Base-by-base conservation (phyloP, 2,329 filamentous ascomycete species). In the Xylaria sp. region DNA sequence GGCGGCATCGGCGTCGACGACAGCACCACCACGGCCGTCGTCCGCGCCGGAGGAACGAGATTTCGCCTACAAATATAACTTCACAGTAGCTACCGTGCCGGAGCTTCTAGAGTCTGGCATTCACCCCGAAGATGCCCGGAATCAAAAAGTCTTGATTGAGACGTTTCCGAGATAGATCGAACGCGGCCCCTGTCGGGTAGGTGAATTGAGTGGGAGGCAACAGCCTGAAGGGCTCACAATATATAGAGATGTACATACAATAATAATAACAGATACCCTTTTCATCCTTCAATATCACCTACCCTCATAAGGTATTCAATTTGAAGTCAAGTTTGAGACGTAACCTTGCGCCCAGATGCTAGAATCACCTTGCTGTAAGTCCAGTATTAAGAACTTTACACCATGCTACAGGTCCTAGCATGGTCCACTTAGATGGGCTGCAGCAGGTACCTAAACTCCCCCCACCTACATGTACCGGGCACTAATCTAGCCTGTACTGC, bases 121-220 rank as follows among this genome's bases (percentile, higher is more conserved):
- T 12, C 69, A 71, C 20, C 71, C 71, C 20, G 71, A 72, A 43
- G 71, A 72, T 8, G 69, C 66, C 1, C 63, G 71, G 43, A 72
- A 72, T 28, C 71, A 72, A 46, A 72, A 72, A 49, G 69, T 72
- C 25, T 61, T 72, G 23, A 69, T 72, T 25, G 69, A 64, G 31
- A 23, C 66, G 33, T 71, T 71, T 36, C 69, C 71, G 41, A 68
- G 71, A 48, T 66, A 67, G 55, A 33, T 23, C 25, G 39, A 13
- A 48, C 2, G 33, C 28, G 25, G 23, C 10, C n/a, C 23, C 6
- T n/a, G 23, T 28, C 10, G 4, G 9, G 1, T 23, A 20, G 46
- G 23, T 43, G n/a, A 31, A 13, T 12, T 13, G 28, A 46, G 23
- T n/a, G 18, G 52, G 49, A 57, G 3, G 7, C 18, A 13, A 18